A percentile compares a stretch with the other conserved stretches of the same genome.
Evolutionary conservation across 495 filamentous ascomycete species (phyloP).

Genomic region (Geopyxis carbonaria): DNA sequence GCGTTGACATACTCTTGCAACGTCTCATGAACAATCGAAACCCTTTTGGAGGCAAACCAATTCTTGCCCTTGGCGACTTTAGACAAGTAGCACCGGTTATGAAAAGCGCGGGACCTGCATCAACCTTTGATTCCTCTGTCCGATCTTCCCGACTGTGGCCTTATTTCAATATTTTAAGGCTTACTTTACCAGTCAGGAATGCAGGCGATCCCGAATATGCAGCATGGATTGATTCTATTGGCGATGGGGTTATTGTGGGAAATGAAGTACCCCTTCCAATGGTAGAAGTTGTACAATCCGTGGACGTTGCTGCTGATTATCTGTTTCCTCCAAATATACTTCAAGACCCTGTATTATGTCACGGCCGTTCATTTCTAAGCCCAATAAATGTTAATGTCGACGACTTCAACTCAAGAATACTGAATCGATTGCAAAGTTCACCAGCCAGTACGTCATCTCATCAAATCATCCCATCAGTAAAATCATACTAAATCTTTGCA

Average conservation of each 20-base stretch:
- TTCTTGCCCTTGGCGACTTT: conserved; percentile 8
- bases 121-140: background rate
- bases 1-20: background rate
- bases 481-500: background rate
- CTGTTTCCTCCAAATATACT: conserved; percentile 6
- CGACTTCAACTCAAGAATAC: conserved; percentile 4
- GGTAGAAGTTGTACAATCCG: background rate
- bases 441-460: conserved; percentile 4
- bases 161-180: conserved; percentile 2
- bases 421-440: background rate
- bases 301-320: conserved; percentile 1
- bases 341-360: background rate
- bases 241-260: background rate
- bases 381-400: conserved; percentile 7
- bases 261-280: conserved; percentile 2
- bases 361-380: background rate
- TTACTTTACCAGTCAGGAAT: conserved; percentile 3
- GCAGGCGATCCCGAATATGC: conserved; percentile 3
- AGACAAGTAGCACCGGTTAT: conserved; percentile 9
- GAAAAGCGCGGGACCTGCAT: background rate
- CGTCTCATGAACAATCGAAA: background rate
- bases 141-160: conserved; percentile 5
- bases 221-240: conserved; percentile 4
- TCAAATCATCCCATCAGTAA: background rate
- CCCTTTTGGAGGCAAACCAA: conserved; percentile 10